Percentiles rank a stretch among this genome's conserved stretches.
Evolutionary conservation across 768 basidiomycete species (phyloP).

Genomic region (Pleurotus giganteus): DNA sequence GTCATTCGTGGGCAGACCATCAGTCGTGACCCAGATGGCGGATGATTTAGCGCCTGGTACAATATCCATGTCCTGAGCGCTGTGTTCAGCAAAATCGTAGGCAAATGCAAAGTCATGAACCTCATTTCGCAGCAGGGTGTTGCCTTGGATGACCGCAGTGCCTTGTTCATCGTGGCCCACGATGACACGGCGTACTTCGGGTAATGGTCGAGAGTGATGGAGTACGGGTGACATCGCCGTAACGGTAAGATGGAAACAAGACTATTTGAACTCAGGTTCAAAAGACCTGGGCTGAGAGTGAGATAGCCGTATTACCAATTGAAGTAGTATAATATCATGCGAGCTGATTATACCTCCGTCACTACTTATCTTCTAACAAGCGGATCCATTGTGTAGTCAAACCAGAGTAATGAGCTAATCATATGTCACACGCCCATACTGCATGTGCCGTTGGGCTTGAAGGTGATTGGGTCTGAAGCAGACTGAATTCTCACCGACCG

Average conservation of each 20-base stretch:
- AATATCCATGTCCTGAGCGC: conserved; percentile 28
- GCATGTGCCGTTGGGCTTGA: neutral
- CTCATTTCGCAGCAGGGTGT: conserved; percentile 28
- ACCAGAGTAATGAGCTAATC: neutral
- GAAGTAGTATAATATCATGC: conserved; percentile 1
- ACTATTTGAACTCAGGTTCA: neutral
- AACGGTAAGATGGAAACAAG: neutral
- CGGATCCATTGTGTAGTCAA: neutral
- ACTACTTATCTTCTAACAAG: neutral
- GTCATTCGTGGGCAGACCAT: conserved; percentile 50
- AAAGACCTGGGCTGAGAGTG: neutral
- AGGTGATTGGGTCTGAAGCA: conserved; percentile 1
- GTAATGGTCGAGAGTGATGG: conserved; percentile 21
- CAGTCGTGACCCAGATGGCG: conserved; percentile 48
- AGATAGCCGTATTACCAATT: conserved; percentile 6
- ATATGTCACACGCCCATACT: neutral
- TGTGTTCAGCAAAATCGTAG: neutral
- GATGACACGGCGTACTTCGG: conserved; percentile 47
- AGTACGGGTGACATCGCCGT: conserved; percentile 5
- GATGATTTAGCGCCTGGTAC: conserved; percentile 35
- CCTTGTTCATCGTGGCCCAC: conserved; percentile 46
- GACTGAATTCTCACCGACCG: neutral
- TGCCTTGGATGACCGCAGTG: conserved; percentile 36
- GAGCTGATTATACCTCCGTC: neutral
- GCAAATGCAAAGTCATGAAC: conserved; percentile 16